Evolutionary conservation across 257 asterid species (phyloP).

Genomic region (Thymus quinquecostatus): DNA sequence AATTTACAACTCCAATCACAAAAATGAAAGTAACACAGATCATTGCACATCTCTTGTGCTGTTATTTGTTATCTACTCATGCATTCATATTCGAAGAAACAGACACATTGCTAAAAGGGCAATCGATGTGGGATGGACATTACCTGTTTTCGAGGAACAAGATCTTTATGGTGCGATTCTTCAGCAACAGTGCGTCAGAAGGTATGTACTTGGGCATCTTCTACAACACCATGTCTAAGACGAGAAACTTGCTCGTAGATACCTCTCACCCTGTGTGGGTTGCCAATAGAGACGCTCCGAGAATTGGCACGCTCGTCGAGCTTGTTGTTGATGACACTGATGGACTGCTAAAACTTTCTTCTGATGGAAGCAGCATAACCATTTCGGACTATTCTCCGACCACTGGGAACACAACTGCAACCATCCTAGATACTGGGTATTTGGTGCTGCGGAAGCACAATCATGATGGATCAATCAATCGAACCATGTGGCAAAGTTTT

Average conservation of each 20-base stretch:
- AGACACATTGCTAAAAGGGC: slow-evolving; percentile 6
- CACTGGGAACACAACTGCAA: slow-evolving; percentile 26
- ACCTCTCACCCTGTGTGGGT: slow-evolving; percentile 34
- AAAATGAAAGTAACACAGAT: background rate
- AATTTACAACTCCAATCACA: background rate
- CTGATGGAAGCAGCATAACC: background rate
- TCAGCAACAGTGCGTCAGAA: slow-evolving; percentile 24
- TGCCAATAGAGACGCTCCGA: slow-evolving; percentile 38
- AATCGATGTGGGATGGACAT: slow-evolving; percentile 27
- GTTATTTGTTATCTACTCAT: background rate
- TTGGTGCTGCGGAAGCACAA: slow-evolving; percentile 28
- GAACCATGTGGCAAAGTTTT: slow-evolving; percentile 39
- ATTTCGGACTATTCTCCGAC: slow-evolving; percentile 24
- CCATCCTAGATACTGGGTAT: slow-evolving; percentile 33
- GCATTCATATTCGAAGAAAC: background rate
- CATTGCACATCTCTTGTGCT: background rate
- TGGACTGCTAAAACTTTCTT: slow-evolving; percentile 32
- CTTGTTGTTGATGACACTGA: slow-evolving; percentile 27
- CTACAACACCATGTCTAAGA: background rate
- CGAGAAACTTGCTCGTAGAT: background rate
- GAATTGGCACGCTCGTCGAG: background rate
- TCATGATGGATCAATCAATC: slow-evolving; percentile 24
- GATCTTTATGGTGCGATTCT: slow-evolving; percentile 33
- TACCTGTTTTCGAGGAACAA: slow-evolving; percentile 26
- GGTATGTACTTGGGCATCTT: slow-evolving; percentile 39